Conservation (phyloP, 2,329 filamentous ascomycete species). For the Camillea tinctor region DNA sequence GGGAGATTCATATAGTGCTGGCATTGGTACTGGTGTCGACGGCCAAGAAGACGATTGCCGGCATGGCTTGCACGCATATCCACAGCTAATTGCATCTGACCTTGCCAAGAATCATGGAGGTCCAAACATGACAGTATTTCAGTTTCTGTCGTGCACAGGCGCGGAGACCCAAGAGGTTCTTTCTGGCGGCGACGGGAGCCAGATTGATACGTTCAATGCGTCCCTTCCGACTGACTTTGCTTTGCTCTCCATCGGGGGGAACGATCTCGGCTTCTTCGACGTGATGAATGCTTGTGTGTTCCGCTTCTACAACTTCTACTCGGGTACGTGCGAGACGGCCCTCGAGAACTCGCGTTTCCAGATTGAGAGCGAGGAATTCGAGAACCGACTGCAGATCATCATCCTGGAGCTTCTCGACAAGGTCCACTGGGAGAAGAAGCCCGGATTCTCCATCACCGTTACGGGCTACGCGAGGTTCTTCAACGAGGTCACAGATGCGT, state of each 20-base stretch:
- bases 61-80: constrained; percentile 42
- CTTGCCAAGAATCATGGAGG: constrained; percentile 27
- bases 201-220: constrained; percentile 42
- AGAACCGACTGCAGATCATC: constrained; percentile 37
- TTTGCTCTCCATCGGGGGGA: constrained; percentile 47
- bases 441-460: constrained; percentile 42
- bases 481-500: constrained; percentile 42
- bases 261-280: constrained; percentile 50
- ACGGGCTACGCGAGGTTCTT: constrained; percentile 51
- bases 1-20: constrained; percentile 48
- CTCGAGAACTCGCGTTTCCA: constrained; percentile 35
- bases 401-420: constrained; percentile 44
- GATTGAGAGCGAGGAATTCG: constrained; percentile 38
- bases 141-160: constrained; percentile 48
- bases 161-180: constrained; percentile 42
- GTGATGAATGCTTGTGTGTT: constrained; percentile 52
- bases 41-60: constrained; percentile 42
- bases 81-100: constrained; percentile 40
- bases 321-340: constrained; percentile 43
- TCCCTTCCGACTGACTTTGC: constrained; percentile 41
- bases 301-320: constrained; percentile 48
- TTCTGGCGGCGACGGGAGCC: constrained; percentile 35
- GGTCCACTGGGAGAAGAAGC: constrained; percentile 44
- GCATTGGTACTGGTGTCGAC: constrained; percentile 45
- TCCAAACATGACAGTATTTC: constrained; percentile 34